phyloP scores from a whole-genome alignment of 2,329 filamentous ascomycete species.

The Neobulgaria alba region DNA sequence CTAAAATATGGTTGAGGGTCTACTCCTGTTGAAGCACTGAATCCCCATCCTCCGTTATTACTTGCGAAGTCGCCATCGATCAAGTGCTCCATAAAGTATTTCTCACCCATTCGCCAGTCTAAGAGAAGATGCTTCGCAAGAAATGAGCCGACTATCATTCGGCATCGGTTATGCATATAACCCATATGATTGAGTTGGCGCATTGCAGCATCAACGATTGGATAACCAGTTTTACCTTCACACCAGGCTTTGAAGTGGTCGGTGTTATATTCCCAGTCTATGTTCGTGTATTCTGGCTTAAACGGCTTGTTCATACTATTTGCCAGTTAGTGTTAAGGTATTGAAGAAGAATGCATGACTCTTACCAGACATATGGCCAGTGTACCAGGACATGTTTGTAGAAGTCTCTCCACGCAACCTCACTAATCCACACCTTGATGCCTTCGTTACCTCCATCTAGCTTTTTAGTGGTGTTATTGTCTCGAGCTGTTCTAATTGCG shows the following conservation, averaged over 20 bases:
- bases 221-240: slow-evolving; percentile 66
- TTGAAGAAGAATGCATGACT: slow-evolving; percentile 6
- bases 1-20: slow-evolving; percentile 87
- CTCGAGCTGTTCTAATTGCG: slow-evolving; percentile 53
- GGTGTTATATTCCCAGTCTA: slow-evolving; percentile 70
- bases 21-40: slow-evolving; percentile 59
- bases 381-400: slow-evolving; percentile 78
- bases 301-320: slow-evolving; percentile 64
- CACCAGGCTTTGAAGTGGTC: slow-evolving; percentile 67
- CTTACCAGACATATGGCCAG: slow-evolving; percentile 74
- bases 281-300: slow-evolving; percentile 77
- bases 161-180: slow-evolving; percentile 79
- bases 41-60: slow-evolving; percentile 30
- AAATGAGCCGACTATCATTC: slow-evolving; percentile 79
- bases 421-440: slow-evolving; percentile 67
- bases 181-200: slow-evolving; percentile 59
- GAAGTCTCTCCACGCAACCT: slow-evolving; percentile 81
- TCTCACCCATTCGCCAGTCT: slow-evolving; percentile 77
- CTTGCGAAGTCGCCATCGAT: slow-evolving; percentile 30
- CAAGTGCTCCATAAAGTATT: slow-evolving; percentile 69
- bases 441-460: slow-evolving; percentile 60
- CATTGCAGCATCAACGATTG: slow-evolving; percentile 83
- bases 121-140: slow-evolving; percentile 71
- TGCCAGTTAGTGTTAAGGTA: not conserved
- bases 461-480: slow-evolving; percentile 52